Evolutionary conservation across 768 basidiomycete species (phyloP).

Genomic region (Serendipita sp.): DNA sequence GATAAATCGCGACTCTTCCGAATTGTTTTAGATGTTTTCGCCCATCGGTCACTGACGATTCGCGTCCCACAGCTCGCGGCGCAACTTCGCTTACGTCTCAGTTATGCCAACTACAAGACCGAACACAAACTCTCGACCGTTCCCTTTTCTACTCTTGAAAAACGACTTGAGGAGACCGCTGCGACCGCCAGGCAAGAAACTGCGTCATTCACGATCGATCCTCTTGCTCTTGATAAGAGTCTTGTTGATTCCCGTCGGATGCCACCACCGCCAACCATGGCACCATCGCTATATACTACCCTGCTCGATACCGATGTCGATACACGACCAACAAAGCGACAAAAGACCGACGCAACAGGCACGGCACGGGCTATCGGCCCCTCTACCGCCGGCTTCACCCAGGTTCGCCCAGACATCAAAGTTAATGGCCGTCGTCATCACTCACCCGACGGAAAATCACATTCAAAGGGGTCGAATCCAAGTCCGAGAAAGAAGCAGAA

Average conservation of each 20-base stretch:
- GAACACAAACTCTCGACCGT: slow-evolving; percentile 51
- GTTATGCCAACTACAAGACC: slow-evolving; percentile 76
- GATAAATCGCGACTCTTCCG: background rate
- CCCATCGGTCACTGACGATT: background rate
- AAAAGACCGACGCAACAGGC: background rate
- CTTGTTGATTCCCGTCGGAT: slow-evolving; percentile 9
- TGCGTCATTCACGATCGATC: background rate
- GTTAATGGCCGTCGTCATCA: background rate
- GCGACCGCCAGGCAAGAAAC: background rate
- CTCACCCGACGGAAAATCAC: background rate
- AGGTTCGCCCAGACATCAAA: background rate
- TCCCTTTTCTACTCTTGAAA: slow-evolving; percentile 53
- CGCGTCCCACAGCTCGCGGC: slow-evolving; percentile 51
- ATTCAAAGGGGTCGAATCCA: background rate
- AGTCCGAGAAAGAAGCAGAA: background rate
- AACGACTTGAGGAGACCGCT: background rate
- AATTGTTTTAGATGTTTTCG: background rate
- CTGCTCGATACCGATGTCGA: background rate
- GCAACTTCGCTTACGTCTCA: slow-evolving; percentile 60
- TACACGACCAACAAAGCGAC: slow-evolving; percentile 9
- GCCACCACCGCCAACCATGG: slow-evolving; percentile 11
- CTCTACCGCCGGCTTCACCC: background rate
- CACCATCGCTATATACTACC: slow-evolving; percentile 2
- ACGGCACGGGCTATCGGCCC: background rate
- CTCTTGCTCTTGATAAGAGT: background rate